Percentiles rank a stretch among this genome's conserved stretches.
phyloP scores from a whole-genome alignment of 2,329 filamentous ascomycete genomes.

The Aspergillus fumigatiaffinis region DNA sequence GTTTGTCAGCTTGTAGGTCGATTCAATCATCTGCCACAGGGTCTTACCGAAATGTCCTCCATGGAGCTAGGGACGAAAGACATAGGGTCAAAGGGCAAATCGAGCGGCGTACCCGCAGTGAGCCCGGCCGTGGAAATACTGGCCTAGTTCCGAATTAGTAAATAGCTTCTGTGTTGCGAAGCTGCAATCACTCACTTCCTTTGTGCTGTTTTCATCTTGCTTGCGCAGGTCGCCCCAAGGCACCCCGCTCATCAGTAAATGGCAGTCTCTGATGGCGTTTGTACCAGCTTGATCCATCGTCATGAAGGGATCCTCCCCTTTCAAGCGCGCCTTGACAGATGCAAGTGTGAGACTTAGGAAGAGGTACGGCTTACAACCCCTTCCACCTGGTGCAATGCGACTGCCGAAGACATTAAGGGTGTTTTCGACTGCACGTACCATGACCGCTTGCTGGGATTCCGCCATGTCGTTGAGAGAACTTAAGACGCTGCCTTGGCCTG shows the following conservation, averaged over 20 bases:
- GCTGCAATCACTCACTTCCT: conserved; percentile 12
- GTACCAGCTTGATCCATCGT: conserved; percentile 22
- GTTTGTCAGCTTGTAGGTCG: conserved; percentile 4
- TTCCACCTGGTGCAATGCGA: conserved; percentile 23
- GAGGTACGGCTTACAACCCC: conserved; percentile 27
- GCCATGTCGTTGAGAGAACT: conserved; percentile 26
- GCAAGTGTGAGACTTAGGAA: conserved; percentile 27
- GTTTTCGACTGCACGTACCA: conserved; percentile 27
- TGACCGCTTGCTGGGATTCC: conserved; percentile 27
- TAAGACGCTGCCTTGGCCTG: conserved; percentile 8
- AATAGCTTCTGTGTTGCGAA: background rate
- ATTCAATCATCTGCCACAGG: background rate
- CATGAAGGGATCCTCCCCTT: conserved; percentile 24
- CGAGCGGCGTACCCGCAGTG: conserved; percentile 14
- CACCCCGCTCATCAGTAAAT: conserved; percentile 20
- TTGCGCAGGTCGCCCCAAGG: conserved; percentile 19
- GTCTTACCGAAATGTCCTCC: conserved; percentile 23
- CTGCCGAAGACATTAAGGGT: conserved; percentile 26
- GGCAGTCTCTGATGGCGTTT: conserved; percentile 20
- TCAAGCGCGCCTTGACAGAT: conserved; percentile 30
- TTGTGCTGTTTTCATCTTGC: conserved; percentile 12
- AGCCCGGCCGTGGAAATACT: conserved; percentile 7
- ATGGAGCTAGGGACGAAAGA: conserved; percentile 19
- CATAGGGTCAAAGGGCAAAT: conserved; percentile 21
- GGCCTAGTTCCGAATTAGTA: conserved; percentile 14